Percentiles rank a stretch among this genome's conserved stretches.
These are phyloP conservation scores for Aspergillus texensis DNA, from an alignment of 2,329 filamentous ascomycete species.

Conservation along the genomic window DNA sequence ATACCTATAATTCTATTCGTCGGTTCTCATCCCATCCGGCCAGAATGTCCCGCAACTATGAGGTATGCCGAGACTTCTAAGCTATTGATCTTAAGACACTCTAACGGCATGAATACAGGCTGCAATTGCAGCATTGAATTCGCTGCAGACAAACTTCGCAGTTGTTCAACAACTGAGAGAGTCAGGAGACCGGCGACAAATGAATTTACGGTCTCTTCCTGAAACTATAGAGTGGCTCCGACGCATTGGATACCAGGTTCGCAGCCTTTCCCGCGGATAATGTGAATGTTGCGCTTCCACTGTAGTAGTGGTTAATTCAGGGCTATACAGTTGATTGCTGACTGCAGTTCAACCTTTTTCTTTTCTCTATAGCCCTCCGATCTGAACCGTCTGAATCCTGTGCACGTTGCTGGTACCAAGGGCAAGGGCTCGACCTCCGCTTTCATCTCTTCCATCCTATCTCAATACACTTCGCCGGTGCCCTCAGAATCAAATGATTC, in stretches of 20 bases:
- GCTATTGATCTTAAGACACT: not conserved
- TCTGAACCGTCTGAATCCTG: constrained; percentile 61
- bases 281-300: not conserved
- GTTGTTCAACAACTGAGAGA: constrained; percentile 76
- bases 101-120: constrained; percentile 49
- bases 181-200: constrained; percentile 62
- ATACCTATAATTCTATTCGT: constrained; percentile 21
- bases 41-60: constrained; percentile 44
- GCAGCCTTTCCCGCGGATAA: constrained; percentile 33
- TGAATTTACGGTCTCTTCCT: constrained; percentile 75
- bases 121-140: constrained; percentile 73
- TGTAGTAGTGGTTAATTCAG: not conserved
- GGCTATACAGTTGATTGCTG: constrained; percentile 6
- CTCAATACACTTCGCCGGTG: constrained; percentile 56
- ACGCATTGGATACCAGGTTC: constrained; percentile 74
- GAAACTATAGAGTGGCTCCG: constrained; percentile 80
- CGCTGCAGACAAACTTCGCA: constrained; percentile 77
- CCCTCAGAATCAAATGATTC: constrained; percentile 35
- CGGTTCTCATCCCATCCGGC: constrained; percentile 33
- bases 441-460: constrained; percentile 78
- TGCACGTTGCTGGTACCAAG: constrained; percentile 92
- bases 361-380: constrained; percentile 57
- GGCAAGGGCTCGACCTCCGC: constrained; percentile 90
- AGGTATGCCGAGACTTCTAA: constrained; percentile 29
- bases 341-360: not conserved